Evolutionary conservation across 257 asterid genomes (phyloP).

Genomic region (Echites panduratus): DNA sequence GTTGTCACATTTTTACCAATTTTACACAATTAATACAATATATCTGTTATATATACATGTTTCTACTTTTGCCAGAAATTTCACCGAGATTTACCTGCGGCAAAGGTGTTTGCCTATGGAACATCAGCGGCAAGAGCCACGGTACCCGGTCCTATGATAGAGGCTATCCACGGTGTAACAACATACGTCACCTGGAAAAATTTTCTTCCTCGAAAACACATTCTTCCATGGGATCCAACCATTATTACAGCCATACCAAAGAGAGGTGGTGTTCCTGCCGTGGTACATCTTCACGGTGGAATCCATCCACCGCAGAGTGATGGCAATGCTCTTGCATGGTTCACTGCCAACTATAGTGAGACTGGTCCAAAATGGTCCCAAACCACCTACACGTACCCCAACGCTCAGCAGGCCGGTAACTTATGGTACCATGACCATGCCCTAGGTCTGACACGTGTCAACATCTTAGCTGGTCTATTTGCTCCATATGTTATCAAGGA

Average conservation of each 20-base stretch:
- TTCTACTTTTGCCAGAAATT: constrained; percentile 8
- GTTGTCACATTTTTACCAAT: too few relatives aligned
- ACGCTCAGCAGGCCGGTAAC: constrained; percentile 13
- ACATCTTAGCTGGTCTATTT: constrained; percentile 13
- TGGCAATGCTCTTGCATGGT: constrained; percentile 18
- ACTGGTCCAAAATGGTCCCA: constrained; percentile 8
- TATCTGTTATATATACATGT: background rate
- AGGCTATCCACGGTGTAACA: constrained; percentile 3
- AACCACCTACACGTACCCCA: constrained; percentile 3
- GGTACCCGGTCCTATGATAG: constrained; percentile 9
- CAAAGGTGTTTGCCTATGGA: constrained; percentile 16
- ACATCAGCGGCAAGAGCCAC: constrained; percentile 13
- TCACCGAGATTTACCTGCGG: constrained; percentile 13
- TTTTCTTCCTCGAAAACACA: constrained; percentile 2
- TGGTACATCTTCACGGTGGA: constrained; percentile 16
- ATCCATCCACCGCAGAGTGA: constrained; percentile 13
- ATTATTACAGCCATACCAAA: constrained; percentile 1
- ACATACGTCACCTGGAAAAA: constrained; percentile 6
- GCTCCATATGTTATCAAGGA: constrained; percentile 14
- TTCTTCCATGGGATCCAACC: constrained; percentile 12
- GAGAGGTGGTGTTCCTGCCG: constrained; percentile 5
- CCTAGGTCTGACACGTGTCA: constrained; percentile 12
- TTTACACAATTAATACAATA: too few relatives aligned
- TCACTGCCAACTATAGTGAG: constrained; percentile 7
- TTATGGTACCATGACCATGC: constrained; percentile 19